phyloP scores from a whole-genome alignment of 495 filamentous ascomycete genomes.

The Penicillium verhagenii region DNA sequence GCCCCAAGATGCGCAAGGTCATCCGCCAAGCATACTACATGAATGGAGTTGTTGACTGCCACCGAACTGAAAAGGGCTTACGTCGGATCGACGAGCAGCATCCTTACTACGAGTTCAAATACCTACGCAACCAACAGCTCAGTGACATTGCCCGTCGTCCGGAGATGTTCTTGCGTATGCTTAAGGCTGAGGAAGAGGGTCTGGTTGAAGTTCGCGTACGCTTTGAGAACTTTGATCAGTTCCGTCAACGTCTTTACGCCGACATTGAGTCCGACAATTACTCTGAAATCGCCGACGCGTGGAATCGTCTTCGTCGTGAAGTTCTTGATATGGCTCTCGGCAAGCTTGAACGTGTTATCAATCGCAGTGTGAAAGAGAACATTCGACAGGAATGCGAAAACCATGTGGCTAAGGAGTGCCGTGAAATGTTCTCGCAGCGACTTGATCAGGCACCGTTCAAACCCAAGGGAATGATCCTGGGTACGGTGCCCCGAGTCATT shows the following conservation, averaged over 20 bases:
- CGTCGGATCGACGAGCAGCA: slow-evolving; percentile 92
- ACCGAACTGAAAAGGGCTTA: slow-evolving; percentile 90
- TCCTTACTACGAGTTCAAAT: slow-evolving; percentile 97
- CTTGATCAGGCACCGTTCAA: slow-evolving; percentile 96
- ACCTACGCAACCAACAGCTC: slow-evolving; percentile 83
- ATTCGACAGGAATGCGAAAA: slow-evolving; percentile 90
- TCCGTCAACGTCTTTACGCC: slow-evolving; percentile 70
- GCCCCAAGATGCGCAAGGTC: slow-evolving; percentile 85
- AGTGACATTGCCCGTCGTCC: slow-evolving; percentile 75
- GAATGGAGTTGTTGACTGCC: slow-evolving; percentile 78
- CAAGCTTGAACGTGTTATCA: slow-evolving; percentile 81
- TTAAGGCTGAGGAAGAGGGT: slow-evolving; percentile 92
- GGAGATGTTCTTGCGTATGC: slow-evolving; percentile 90
- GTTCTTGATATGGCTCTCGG: slow-evolving; percentile 75
- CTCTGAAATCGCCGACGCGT: slow-evolving; percentile 91
- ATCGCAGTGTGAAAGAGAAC: slow-evolving; percentile 89
- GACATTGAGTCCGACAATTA: slow-evolving; percentile 90
- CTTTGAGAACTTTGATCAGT: slow-evolving; percentile 69
- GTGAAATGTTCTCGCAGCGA: slow-evolving; percentile 78
- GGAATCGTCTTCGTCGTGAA: slow-evolving; percentile 84
- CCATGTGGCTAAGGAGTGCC: slow-evolving; percentile 74
- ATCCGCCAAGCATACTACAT: slow-evolving; percentile 80
- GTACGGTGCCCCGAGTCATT: slow-evolving; percentile 84
- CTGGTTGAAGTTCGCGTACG: slow-evolving; percentile 78
- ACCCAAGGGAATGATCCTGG: slow-evolving; percentile 87